phyloP scores from a whole-genome alignment of 768 basidiomycete genomes.

The Lentinus brumalis region DNA sequence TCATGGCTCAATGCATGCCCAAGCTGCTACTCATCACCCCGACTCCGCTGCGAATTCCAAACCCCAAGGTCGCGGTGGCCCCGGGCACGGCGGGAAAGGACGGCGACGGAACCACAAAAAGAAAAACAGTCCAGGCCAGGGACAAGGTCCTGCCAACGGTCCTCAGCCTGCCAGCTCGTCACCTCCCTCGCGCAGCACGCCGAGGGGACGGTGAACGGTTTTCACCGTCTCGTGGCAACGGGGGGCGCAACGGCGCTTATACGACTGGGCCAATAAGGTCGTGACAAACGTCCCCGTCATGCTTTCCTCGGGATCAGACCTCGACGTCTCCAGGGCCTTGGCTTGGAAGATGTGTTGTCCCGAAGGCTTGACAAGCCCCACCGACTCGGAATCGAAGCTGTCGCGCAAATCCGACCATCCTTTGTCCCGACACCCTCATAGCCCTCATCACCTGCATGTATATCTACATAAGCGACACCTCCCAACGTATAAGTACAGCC shows the following conservation, averaged over 20 bases:
- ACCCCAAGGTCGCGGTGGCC: background rate
- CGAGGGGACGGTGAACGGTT: slow-evolving; percentile 8
- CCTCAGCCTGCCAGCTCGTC: background rate
- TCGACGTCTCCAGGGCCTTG: too few species aligned
- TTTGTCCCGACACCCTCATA: too few species aligned
- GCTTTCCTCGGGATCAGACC: too few species aligned
- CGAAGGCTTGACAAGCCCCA: too few species aligned
- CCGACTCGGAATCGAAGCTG: too few species aligned
- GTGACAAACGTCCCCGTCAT: background rate
- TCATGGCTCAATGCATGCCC: background rate
- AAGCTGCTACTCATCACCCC: background rate
- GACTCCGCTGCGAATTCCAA: background rate
- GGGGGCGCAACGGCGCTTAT: background rate
- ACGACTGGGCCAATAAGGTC: background rate
- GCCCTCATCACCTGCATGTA: too few species aligned
- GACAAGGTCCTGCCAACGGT: too few species aligned
- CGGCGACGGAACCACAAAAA: slow-evolving; percentile 10
- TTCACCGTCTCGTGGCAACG: background rate
- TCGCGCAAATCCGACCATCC: too few species aligned
- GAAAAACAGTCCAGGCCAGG: slow-evolving; percentile 1
- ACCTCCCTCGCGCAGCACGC: background rate
- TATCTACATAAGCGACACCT: too few species aligned
- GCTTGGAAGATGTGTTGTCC: too few species aligned
- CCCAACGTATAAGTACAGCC: too few species aligned
- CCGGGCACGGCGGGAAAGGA: background rate